Base-by-base conservation (phyloP, 2,329 filamentous ascomycete species). In the Blastomyces silverae region DNA sequence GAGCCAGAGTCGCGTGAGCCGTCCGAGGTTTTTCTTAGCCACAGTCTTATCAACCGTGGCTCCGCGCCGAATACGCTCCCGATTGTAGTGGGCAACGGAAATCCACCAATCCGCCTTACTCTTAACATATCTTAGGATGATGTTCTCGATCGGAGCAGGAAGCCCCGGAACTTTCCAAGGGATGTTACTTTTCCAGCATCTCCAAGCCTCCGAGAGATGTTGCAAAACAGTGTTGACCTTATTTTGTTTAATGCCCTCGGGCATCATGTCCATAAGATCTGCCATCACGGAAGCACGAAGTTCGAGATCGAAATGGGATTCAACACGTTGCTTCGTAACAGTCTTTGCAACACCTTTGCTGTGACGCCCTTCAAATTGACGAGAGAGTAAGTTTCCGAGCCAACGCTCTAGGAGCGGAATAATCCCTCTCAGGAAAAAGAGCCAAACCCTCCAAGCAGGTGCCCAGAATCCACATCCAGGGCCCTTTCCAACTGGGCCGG, bases 41-140 rank as follows among this genome's bases (percentile, higher is more conserved):
- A 99, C 95, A 2, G 94, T 99, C 82, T 99, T 99, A 77, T 99
- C 94, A 15, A 99, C 94, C 1, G 94, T 99, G 2, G 94, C 95
- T 74, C 94, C 95, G 77, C 94, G 86, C 71, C 94, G 87, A 73
- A 99, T 99, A 76, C 94, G 89, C 80, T 99, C 94, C 72, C 94
- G 89, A 75, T 99, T 99, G 81, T 99, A 99, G 75, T 99, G 94
- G 13, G 94, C 94, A 42, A 99, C 95, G 28, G 92, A 97, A 67
- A 99, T 93, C 94, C 94, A 99, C 95, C 94, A 99, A 76, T 99
- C 94, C 22, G 94, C 94, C 82, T 99, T 99, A 70, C 92, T 93
- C 82, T 99, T 99, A 71, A 99, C 95, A 72, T 99, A 99, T 73
- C 94, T 90, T 67, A 99, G 83, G 72, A 99, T 99, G 71, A 99